phyloP scores from a whole-genome alignment of 2,329 filamentous ascomycete genomes.

The Penicillium sp. region DNA sequence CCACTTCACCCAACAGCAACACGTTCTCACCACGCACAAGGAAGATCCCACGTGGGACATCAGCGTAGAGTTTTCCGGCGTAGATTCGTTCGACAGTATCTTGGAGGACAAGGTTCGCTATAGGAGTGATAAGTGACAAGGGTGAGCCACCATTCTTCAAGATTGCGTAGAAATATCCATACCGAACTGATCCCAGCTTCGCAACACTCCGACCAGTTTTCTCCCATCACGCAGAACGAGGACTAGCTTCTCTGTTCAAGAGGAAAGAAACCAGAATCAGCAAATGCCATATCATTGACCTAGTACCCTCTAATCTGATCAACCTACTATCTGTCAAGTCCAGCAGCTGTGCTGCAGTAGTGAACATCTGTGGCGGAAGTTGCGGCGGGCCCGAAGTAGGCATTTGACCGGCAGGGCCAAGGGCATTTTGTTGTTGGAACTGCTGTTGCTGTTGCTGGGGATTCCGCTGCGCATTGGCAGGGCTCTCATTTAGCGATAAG shows the following conservation, averaged over 20 bases:
- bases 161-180: conserved; percentile 34
- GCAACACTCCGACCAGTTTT: conserved; percentile 86
- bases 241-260: conserved; percentile 79
- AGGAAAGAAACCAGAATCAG: background rate
- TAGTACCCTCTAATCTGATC: background rate
- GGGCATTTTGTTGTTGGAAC: conserved; percentile 28
- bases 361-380: conserved; percentile 87
- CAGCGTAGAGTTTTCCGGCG: conserved; percentile 71
- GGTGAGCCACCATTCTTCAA: background rate
- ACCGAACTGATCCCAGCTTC: conserved; percentile 99
- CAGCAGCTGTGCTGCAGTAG: conserved; percentile 89
- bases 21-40: conserved; percentile 96
- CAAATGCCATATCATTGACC: background rate
- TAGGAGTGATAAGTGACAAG: background rate
- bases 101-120: conserved; percentile 93
- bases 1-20: conserved; percentile 88
- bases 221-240: conserved; percentile 87
- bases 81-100: conserved; percentile 89
- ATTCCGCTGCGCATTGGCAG: conserved; percentile 19
- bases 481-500: conserved; percentile 35
- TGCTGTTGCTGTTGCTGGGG: conserved; percentile 27
- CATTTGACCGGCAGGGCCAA: conserved; percentile 22
- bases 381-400: conserved; percentile 42
- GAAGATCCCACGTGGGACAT: conserved; percentile 82
- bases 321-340: conserved; percentile 94